Conservation (phyloP, 225 moss, liverwort and hornwort species). For the Straminergon stramineum region DNA sequence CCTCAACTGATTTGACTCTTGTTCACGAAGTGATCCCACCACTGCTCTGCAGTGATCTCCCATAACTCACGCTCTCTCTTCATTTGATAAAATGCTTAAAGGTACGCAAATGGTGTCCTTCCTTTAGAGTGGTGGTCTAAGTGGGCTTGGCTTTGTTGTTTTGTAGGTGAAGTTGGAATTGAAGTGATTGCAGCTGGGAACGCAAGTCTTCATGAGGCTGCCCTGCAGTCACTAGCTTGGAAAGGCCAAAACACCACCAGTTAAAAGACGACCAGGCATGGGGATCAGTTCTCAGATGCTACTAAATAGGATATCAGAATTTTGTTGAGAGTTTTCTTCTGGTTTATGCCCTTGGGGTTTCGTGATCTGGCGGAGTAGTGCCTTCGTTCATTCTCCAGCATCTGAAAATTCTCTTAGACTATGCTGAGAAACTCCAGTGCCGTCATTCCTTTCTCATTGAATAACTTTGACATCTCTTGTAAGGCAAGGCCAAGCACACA, state of each 20-base stretch:
- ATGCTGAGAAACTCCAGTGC: not conserved
- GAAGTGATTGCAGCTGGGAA: conserved; percentile 75
- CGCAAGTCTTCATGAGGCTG: conserved; percentile 46
- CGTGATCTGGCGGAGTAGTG: not conserved
- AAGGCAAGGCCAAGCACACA: not conserved
- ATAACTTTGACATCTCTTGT: not conserved
- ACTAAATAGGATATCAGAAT: not conserved
- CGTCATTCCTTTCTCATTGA: not conserved
- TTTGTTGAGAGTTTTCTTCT: not conserved
- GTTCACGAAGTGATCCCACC: not conserved
- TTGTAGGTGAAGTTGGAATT: conserved; percentile 49
- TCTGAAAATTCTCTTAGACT: not conserved
- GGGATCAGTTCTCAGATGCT: not conserved
- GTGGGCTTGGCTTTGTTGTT: not conserved
- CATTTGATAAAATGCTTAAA: not conserved
- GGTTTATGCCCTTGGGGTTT: not conserved
- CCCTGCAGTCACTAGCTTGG: conserved; percentile 49
- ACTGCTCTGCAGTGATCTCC: not conserved
- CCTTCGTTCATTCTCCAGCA: not conserved
- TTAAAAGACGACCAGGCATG: not conserved
- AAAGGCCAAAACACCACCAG: not conserved
- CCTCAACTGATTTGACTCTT: not conserved
- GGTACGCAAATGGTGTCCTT: not conserved
- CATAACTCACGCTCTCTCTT: no score
- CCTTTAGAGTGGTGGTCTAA: not conserved